These are phyloP conservation scores for Pseudogymnoascus sp. DNA, from an alignment of 2,329 filamentous ascomycete species.

Conservation along the genomic window DNA sequence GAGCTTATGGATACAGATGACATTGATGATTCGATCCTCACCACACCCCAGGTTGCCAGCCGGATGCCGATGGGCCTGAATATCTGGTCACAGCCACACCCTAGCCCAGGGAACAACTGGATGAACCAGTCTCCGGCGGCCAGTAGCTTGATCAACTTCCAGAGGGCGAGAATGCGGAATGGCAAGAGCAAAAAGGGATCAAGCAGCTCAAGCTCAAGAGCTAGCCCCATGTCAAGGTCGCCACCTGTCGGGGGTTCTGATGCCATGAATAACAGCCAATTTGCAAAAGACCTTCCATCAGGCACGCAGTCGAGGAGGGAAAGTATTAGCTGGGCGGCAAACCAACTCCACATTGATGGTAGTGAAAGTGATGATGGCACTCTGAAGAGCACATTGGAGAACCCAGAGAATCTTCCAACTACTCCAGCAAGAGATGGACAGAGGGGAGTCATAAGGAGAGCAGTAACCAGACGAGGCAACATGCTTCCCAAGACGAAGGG, in stretches of 20 bases:
- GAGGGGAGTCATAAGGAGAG: slow-evolving; percentile 69
- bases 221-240: slow-evolving; percentile 64
- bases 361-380: slow-evolving; percentile 71
- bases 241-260: slow-evolving; percentile 50
- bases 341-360: slow-evolving; percentile 74
- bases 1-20: slow-evolving; percentile 66
- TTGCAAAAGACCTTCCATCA: slow-evolving; percentile 41
- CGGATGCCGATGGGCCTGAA: slow-evolving; percentile 36
- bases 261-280: slow-evolving; percentile 37
- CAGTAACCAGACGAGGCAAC: slow-evolving; percentile 81
- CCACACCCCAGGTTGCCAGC: slow-evolving; percentile 71
- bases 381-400: slow-evolving; percentile 36
- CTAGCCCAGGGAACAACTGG: slow-evolving; percentile 54
- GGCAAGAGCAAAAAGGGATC: slow-evolving; percentile 58
- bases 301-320: slow-evolving; percentile 60
- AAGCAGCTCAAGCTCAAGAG: slow-evolving; percentile 62
- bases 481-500: slow-evolving; percentile 94
- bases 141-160: slow-evolving; percentile 73
- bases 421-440: slow-evolving; percentile 47
- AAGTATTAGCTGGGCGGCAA: slow-evolving; percentile 83
- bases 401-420: slow-evolving; percentile 33
- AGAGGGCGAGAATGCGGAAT: slow-evolving; percentile 49
- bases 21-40: slow-evolving; percentile 69
- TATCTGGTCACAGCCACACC: slow-evolving; percentile 24
- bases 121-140: slow-evolving; percentile 61